Base-by-base conservation (phyloP, 2,329 filamentous ascomycete species). In the Xylaria digitata region DNA sequence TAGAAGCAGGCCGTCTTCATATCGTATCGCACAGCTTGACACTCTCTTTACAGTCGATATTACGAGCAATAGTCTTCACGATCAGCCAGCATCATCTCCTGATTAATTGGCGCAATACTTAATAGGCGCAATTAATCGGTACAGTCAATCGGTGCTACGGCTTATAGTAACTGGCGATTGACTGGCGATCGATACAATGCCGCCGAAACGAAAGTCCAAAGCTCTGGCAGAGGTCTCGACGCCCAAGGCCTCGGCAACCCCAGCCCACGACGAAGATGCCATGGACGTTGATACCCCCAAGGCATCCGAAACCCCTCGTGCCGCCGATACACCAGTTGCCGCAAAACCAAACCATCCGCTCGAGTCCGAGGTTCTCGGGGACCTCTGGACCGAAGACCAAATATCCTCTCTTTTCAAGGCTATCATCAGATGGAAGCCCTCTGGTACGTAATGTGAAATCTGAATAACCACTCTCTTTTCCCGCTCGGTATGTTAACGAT, bases 381-480 rank as follows among this genome's bases (percentile, higher is more conserved):
- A 95, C 71, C 87, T 90, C 30, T 99, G 96, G 96, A 97, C 94
- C 3, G 94, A 97, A 75, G 95, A 97, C 76, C 96, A 99, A 79
- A 91, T 97, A 72, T 94, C 93, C 0, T 94, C 93, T 46, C 85
- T 99, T 0, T 93, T 97, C 82, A 97, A 97, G 78, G 93, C 90
- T 59, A 91, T 98, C 72, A 94, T 98, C 71, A 87, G 90, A 76
- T 97, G 92, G 91, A 99, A 99, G 78, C 96, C 96, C n/a, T 95
- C 95, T 46, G 95, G 94, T 93, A 77, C 30, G 67, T 54, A 32
- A 5, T 4, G n/a, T 11, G 5, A 15, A 4, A 21, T 19, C 50
- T 13, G 6, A 1, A 23, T 21, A 9, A 42, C 43, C 37, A 26
- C 1, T 15, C 40, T 30, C 26, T 43, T 6, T 9, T 26, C 17